Conservation (phyloP, 169 alveolate genomes). For the Amoebophrya sp. region DNA sequence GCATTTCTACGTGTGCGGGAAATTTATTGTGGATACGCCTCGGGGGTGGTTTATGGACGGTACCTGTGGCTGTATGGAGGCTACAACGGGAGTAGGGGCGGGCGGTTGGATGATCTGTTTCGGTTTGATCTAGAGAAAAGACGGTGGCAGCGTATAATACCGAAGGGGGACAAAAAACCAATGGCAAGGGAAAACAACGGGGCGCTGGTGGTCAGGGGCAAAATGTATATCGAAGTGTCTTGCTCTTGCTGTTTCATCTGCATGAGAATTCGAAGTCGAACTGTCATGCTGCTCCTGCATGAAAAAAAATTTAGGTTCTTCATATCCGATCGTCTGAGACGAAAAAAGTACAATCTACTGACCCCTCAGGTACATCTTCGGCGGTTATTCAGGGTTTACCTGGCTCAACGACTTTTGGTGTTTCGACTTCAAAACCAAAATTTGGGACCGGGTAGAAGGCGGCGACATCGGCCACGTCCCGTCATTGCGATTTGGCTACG, state of each 20-base stretch:
- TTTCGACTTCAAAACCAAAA: slow-evolving; percentile 57
- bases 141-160: background rate
- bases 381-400: slow-evolving; percentile 71
- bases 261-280: too few species aligned
- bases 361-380: slow-evolving; percentile 55
- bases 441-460: background rate
- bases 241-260: too few species aligned
- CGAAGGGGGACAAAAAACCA: slow-evolving; percentile 50
- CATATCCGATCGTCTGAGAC: too few species aligned
- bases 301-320: too few species aligned
- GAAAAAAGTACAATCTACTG: too few species aligned
- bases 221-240: slow-evolving; percentile 62
- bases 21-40: too few species aligned
- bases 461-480: background rate
- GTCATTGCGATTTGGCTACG: background rate
- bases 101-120: background rate
- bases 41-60: background rate
- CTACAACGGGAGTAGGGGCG: background rate
- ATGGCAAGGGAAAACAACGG: slow-evolving; percentile 62
- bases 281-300: too few species aligned
- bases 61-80: background rate
- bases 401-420: slow-evolving; percentile 67
- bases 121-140: background rate
- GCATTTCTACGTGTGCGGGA: too few species aligned
- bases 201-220: slow-evolving; percentile 63